Evolutionary conservation across 441 rosid species (phyloP), one percentile per base, ranked within the genome.

Genomic region (Euphorbia schlechtendalii): DNA sequence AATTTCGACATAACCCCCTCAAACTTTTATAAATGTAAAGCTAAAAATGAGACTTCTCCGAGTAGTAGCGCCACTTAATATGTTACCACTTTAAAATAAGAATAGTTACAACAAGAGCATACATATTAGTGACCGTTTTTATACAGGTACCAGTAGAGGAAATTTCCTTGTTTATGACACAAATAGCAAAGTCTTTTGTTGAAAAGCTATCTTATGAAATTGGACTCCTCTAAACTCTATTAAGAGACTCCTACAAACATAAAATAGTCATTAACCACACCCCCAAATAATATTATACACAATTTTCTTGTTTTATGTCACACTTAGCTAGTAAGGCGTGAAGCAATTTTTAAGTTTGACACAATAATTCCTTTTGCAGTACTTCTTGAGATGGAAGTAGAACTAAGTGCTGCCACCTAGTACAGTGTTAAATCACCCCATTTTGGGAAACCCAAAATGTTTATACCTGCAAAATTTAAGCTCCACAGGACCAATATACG

Each of bases 21-120:
- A 12, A 40, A 40, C 45, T 40, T 40, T 9, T 9, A 9, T 40
- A 46, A n/a, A n/a, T n/a, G n/a, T n/a, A n/a, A n/a, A n/a, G n/a
- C n/a, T n/a, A n/a, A n/a, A n/a, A n/a, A n/a, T n/a, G n/a, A n/a
- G n/a, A n/a, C n/a, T n/a, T n/a, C n/a, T n/a, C 20, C 20, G 2
- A 15, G 51, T 46, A 46, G 51, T 46, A 46, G 3, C 17, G 20
- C 20, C 51, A 3, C 51, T 1, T 20, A 46, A 46, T 46, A 46
- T 46, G 51, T 46, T 10, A 17, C 28, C 61, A 56, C 3, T 65
- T 21, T 66, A 11, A 8, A n/a, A 58, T 15, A 67, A 14, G 56
- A 14, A 38, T 28, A 63, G 20, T 56, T 28, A 56, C n/a, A 53
- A 20, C 34, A 21, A 24, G 10, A 51, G 36, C n/a, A 10, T 8